A percentile compares a stretch with the other conserved stretches of the same genome.
phyloP scores from a whole-genome alignment of 257 asterid genomes.

The Solanum virginianum region DNA sequence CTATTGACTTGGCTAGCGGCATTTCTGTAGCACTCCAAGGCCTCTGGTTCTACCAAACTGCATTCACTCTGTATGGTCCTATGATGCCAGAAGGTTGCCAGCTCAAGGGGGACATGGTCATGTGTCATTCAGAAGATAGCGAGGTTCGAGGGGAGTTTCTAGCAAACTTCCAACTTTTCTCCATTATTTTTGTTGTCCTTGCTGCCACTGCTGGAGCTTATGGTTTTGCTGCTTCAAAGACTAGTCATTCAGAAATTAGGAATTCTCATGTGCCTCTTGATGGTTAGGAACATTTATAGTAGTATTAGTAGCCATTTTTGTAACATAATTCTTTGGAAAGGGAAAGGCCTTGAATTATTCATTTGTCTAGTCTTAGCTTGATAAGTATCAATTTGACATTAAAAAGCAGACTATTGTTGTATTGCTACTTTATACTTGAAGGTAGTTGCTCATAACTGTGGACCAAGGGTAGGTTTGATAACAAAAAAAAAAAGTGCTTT shows the following conservation, averaged over 20 bases:
- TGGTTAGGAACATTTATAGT: conserved; percentile 4
- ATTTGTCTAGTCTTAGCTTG: not conserved
- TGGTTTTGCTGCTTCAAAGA: conserved; percentile 32
- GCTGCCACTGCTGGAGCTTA: conserved; percentile 39
- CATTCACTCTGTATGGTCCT: conserved; percentile 85
- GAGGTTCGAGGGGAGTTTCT: conserved; percentile 61
- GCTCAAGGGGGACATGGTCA: conserved; percentile 36
- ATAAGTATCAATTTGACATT: not conserved
- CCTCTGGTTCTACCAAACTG: conserved; percentile 97
- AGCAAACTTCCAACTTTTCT: conserved; percentile 70
- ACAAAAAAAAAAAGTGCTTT: too few species aligned
- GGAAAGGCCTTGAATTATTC: not conserved
- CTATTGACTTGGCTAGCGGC: conserved; percentile 58
- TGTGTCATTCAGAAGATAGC: conserved; percentile 42
- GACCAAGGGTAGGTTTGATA: too few species aligned
- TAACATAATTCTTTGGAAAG: not conserved
- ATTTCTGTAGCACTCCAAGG: conserved; percentile 82
- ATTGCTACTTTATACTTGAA: not conserved
- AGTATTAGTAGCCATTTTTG: not conserved
- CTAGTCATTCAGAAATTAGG: conserved; percentile 2
- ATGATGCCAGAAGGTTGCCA: conserved; percentile 87
- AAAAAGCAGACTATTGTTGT: not conserved
- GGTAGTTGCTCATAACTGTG: not conserved
- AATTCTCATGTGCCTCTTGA: conserved; percentile 14
- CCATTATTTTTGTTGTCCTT: conserved; percentile 45